phyloP scores from a whole-genome alignment of 2,329 filamentous ascomycete species.

The Chalaropsis thielavioides region DNA sequence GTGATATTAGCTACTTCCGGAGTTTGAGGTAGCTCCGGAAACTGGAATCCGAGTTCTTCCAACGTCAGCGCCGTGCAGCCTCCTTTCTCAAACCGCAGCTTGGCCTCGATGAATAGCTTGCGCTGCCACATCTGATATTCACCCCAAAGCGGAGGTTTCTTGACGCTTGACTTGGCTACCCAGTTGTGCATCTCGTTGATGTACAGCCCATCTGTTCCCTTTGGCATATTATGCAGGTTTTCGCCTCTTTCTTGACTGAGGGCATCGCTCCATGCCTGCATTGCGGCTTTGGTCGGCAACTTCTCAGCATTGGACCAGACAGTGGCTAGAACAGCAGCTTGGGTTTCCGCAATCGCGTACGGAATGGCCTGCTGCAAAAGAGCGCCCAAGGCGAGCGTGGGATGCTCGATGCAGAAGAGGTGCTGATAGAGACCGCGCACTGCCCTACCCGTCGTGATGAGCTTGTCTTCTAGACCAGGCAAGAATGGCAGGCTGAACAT shows the following conservation, averaged over 20 bases:
- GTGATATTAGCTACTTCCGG: neutral
- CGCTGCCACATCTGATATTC: slow-evolving; percentile 59
- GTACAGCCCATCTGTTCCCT: slow-evolving; percentile 50
- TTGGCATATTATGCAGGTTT: slow-evolving; percentile 36
- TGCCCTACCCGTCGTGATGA: slow-evolving; percentile 54
- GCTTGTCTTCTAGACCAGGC: slow-evolving; percentile 29
- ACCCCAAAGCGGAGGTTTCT: slow-evolving; percentile 57
- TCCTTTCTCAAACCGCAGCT: slow-evolving; percentile 52
- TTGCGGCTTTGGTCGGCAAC: slow-evolving; percentile 48
- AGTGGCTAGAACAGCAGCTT: slow-evolving; percentile 61
- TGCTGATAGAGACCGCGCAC: slow-evolving; percentile 66
- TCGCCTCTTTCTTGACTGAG: slow-evolving; percentile 36
- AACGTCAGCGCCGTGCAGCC: slow-evolving; percentile 52
- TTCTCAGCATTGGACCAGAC: slow-evolving; percentile 58
- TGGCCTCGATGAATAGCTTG: slow-evolving; percentile 51
- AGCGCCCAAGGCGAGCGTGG: slow-evolving; percentile 63
- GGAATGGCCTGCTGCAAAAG: slow-evolving; percentile 78
- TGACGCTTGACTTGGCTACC: slow-evolving; percentile 35
- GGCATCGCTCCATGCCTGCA: slow-evolving; percentile 53
- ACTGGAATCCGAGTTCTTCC: slow-evolving; percentile 55
- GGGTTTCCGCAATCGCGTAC: slow-evolving; percentile 65
- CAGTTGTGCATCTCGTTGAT: slow-evolving; percentile 55
- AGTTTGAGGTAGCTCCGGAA: slow-evolving; percentile 27
- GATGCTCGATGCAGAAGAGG: slow-evolving; percentile 58
- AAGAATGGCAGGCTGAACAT: slow-evolving; percentile 72